phyloP scores from a whole-genome alignment of 768 basidiomycete species.

The Agaricus sinodeliciosus region DNA sequence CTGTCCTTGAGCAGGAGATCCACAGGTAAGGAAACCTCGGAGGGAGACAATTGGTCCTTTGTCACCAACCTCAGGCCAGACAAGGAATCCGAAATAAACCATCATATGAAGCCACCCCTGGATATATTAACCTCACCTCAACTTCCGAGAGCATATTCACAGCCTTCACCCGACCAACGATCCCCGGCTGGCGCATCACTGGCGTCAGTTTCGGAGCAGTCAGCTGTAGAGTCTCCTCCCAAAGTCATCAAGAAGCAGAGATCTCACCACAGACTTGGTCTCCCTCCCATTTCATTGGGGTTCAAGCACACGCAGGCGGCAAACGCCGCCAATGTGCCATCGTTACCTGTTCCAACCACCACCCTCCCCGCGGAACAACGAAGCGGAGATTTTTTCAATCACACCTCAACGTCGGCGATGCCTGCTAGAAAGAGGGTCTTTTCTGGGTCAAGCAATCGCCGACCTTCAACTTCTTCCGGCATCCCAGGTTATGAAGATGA shows the following conservation, averaged over 20 bases:
- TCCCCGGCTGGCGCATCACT: slow-evolving; percentile 23
- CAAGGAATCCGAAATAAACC: slow-evolving; percentile 11
- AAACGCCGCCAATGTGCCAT: slow-evolving; percentile 15
- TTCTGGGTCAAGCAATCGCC: slow-evolving; percentile 46
- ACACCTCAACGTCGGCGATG: slow-evolving; percentile 13
- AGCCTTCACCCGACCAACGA: slow-evolving; percentile 42
- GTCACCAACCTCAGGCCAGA: slow-evolving; percentile 16
- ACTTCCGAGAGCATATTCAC: slow-evolving; percentile 46
- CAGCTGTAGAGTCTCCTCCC: slow-evolving; percentile 13
- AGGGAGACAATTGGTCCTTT: slow-evolving; percentile 20
- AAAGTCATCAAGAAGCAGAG: slow-evolving; percentile 47
- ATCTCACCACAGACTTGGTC: slow-evolving; percentile 48
- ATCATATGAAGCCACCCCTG: slow-evolving; percentile 13
- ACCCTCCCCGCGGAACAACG: slow-evolving; percentile 18
- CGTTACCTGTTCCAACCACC: slow-evolving; percentile 17
- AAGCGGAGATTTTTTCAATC: slow-evolving; percentile 23
- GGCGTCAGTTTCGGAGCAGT: slow-evolving; percentile 20
- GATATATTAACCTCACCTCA: slow-evolving; percentile 21
- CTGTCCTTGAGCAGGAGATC: slow-evolving; percentile 23
- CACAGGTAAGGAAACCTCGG: slow-evolving; percentile 17
- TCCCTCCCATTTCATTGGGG: slow-evolving; percentile 43
- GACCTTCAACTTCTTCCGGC: slow-evolving; percentile 45
- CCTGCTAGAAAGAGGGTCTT: slow-evolving; percentile 53
- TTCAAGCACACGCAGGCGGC: slow-evolving; percentile 26
- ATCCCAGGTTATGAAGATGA: slow-evolving; percentile 40